phyloP scores from a whole-genome alignment of 257 asterid species.

The Coffea eugenioides region DNA sequence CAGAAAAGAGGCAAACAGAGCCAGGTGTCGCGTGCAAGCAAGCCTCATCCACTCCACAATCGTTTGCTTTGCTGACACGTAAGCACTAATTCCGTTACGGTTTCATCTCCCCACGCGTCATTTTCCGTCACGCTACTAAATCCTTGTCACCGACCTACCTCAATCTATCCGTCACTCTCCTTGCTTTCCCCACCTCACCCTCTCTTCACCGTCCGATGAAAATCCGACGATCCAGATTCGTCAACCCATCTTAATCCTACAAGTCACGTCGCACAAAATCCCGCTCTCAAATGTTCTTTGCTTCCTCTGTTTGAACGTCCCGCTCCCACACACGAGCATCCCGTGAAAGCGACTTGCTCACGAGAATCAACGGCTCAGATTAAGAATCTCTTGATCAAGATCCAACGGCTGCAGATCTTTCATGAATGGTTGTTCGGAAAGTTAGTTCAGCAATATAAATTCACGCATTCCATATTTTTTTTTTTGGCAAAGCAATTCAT shows the following conservation, averaged over 20 bases:
- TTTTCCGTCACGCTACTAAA: slow-evolving; percentile 34
- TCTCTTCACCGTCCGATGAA: slow-evolving; percentile 29
- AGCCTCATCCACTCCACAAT: slow-evolving; percentile 25
- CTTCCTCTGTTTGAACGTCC: slow-evolving; percentile 11
- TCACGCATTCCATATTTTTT: neutral
- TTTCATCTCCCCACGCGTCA: slow-evolving; percentile 21
- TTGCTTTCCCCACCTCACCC: neutral
- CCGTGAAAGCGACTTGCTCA: slow-evolving; percentile 33
- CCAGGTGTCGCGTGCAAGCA: slow-evolving; percentile 43
- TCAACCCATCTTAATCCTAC: slow-evolving; percentile 15
- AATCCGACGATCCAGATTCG: slow-evolving; percentile 32
- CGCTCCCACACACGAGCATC: slow-evolving; percentile 26
- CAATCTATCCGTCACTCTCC: neutral
- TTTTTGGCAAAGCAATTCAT: neutral
- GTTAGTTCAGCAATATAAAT: slow-evolving; percentile 14
- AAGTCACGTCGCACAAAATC: slow-evolving; percentile 26
- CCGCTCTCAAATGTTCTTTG: slow-evolving; percentile 18
- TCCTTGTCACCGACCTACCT: slow-evolving; percentile 33
- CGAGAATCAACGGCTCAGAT: slow-evolving; percentile 18
- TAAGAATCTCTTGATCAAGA: neutral
- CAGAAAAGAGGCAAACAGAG: neutral
- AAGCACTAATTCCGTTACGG: slow-evolving; percentile 15
- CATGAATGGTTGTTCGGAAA: slow-evolving; percentile 13
- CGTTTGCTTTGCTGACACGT: slow-evolving; percentile 54
- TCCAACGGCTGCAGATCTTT: slow-evolving; percentile 12